Percentiles rank a stretch among this genome's conserved stretches.
Conservation (phyloP, 2,329 filamentous ascomycete genomes). For the Sarocladium brachiariae region DNA sequence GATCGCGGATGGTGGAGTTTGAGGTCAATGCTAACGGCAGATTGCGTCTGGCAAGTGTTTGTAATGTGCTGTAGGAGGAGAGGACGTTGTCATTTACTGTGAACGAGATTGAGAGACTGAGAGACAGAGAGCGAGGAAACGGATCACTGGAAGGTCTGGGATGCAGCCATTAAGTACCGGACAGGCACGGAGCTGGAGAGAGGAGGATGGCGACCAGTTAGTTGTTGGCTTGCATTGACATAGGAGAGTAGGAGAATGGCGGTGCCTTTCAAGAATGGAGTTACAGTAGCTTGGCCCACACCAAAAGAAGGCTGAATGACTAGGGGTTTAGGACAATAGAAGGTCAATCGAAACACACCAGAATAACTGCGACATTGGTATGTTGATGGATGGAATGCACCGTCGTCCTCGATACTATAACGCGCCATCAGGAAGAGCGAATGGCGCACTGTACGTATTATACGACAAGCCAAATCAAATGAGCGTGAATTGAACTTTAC, state of each 20-base stretch:
- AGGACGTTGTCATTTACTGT: too few relatives aligned
- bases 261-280: background rate
- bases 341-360: background rate
- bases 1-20: conserved; percentile 1
- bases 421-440: too few relatives aligned
- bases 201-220: background rate
- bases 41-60: conserved; percentile 2
- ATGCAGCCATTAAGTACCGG: conserved; percentile 10
- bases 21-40: conserved; percentile 8
- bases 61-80: too few relatives aligned
- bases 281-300: background rate
- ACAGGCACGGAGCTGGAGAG: background rate
- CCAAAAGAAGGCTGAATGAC: background rate
- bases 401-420: too few relatives aligned
- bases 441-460: too few relatives aligned
- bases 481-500: too few relatives aligned
- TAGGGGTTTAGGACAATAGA: conserved; percentile 7
- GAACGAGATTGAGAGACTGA: too few relatives aligned
- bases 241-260: background rate
- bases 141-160: conserved; percentile 23
- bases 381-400: background rate
- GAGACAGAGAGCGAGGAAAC: conserved; percentile 12
- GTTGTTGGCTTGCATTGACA: too few relatives aligned
- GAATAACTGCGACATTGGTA: conserved; percentile 5
- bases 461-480: too few relatives aligned